Evolutionary conservation across 441 rosid species (phyloP).

Genomic region (Flueggea neowawraea): DNA sequence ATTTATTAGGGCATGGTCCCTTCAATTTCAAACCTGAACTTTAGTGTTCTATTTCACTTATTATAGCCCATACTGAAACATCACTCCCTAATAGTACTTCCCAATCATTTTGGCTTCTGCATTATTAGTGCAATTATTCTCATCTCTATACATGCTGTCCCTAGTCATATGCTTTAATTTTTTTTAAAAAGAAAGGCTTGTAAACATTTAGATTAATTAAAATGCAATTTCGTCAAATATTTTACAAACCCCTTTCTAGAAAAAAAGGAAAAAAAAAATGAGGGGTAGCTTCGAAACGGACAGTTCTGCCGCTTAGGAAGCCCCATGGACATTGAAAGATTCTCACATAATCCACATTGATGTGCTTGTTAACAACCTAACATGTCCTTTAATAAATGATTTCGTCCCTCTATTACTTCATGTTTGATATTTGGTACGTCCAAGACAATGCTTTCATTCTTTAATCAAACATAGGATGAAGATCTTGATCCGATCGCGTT

Average conservation of each 20-base stretch:
- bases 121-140: slow-evolving; percentile 17
- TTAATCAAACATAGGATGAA: too few species aligned
- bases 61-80: neutral
- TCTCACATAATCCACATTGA: slow-evolving; percentile 3
- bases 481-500: too few species aligned
- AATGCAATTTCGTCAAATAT: neutral
- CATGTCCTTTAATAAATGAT: too few species aligned
- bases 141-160: slow-evolving; percentile 4
- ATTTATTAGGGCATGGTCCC: neutral
- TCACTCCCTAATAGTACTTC: neutral
- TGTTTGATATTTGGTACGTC: too few species aligned
- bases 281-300: slow-evolving; percentile 1
- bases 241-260: neutral
- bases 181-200: neutral
- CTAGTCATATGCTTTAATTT: neutral
- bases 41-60: neutral
- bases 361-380: slow-evolving; percentile 1
- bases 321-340: slow-evolving; percentile 17
- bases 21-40: neutral
- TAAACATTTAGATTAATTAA: neutral
- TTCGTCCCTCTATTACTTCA: too few species aligned
- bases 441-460: too few species aligned
- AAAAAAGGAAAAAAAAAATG: too few species aligned
- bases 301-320: slow-evolving; percentile 1
- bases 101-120: neutral